Conservation (phyloP, 1,284 basidiomycete species). For the Rhodotorula sp. region DNA sequence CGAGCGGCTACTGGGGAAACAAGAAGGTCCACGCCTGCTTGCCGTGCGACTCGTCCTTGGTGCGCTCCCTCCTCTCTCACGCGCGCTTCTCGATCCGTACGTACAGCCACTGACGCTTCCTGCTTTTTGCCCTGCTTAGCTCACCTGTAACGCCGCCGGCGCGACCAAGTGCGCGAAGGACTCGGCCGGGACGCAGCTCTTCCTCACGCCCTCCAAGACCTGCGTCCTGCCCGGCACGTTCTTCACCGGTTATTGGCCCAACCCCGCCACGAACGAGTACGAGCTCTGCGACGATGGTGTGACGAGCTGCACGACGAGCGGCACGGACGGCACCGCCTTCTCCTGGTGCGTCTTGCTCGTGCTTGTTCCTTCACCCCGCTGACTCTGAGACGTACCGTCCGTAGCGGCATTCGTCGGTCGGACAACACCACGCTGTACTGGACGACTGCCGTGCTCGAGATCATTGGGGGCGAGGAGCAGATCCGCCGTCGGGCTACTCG, state of each 20-base stretch:
- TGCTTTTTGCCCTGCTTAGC: too few species aligned
- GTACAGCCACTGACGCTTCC: too few species aligned
- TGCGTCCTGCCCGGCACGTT: not conserved
- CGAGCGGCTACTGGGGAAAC: not conserved
- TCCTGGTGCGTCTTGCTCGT: not conserved
- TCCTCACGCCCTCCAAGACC: not conserved
- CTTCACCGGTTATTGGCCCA: not conserved
- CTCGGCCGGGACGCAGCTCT: not conserved
- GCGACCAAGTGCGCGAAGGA: not conserved
- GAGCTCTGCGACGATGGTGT: conserved; percentile 5
- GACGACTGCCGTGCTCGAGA: not conserved
- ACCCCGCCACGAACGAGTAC: not conserved
- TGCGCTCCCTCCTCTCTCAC: not conserved
- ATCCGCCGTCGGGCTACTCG: too few species aligned
- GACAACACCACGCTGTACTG: not conserved
- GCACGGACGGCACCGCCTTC: not conserved
- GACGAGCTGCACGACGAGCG: not conserved
- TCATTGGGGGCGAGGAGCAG: too few species aligned
- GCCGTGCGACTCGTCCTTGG: not conserved
- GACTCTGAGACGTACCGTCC: too few species aligned
- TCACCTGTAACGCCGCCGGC: not conserved
- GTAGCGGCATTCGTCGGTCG: not conserved
- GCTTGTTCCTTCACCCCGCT: not conserved
- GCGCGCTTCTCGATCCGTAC: not conserved
- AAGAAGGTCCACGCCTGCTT: not conserved